phyloP scores from a whole-genome alignment of 176 grass and related monocot genomes.

The Typha latifolia region DNA sequence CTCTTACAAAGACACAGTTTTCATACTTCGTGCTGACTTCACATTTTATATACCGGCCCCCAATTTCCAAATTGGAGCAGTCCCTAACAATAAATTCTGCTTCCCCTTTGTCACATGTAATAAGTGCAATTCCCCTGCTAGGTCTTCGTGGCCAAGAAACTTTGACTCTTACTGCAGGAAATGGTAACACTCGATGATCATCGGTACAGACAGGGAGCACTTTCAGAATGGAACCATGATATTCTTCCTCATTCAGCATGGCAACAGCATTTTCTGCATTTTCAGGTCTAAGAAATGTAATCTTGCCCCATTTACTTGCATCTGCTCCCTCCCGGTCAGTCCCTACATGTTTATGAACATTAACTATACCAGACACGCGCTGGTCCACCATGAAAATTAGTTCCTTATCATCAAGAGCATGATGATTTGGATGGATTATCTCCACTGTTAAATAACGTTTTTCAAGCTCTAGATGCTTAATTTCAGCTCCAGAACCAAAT shows the following conservation, averaged over 20 bases:
- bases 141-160: conserved; percentile 60
- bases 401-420: conserved; percentile 61
- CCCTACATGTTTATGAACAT: conserved; percentile 34
- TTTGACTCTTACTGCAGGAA: conserved; percentile 73
- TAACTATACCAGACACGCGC: conserved; percentile 40
- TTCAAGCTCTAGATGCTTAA: conserved; percentile 91
- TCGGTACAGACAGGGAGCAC: conserved; percentile 33
- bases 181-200: conserved; percentile 38
- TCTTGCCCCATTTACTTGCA: conserved; percentile 61
- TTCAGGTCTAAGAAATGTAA: conserved; percentile 76
- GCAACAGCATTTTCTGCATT: conserved; percentile 56
- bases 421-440: conserved; percentile 61
- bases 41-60: conserved; percentile 58
- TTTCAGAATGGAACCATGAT: conserved; percentile 62
- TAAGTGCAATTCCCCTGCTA: conserved; percentile 52
- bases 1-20: conserved; percentile 61
- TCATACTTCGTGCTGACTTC: conserved; percentile 49
- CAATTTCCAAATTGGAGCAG: conserved; percentile 47
- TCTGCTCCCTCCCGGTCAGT: conserved; percentile 33
- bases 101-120: conserved; percentile 50
- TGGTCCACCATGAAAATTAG: conserved; percentile 57
- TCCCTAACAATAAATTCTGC: conserved; percentile 58
- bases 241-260: conserved; percentile 55
- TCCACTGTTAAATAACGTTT: conserved; percentile 69
- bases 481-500: conserved; percentile 87